Evolutionary conservation across 805 yeast genomes (phyloP).

Genomic region (Monosporozyma yasuniensis): DNA sequence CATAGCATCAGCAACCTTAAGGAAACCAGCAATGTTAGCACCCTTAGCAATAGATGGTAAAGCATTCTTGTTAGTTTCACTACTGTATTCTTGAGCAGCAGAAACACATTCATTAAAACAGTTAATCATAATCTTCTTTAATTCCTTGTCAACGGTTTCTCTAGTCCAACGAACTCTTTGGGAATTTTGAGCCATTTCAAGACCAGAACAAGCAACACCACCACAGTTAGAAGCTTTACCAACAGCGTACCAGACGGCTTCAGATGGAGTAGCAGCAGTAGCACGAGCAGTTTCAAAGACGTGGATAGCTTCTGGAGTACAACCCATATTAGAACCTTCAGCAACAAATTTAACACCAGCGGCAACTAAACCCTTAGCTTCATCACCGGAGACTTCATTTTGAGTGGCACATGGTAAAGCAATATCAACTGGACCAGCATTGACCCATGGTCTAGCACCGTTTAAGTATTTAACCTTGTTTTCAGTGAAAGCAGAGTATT

Average conservation of each 20-base stretch:
- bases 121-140: conserved; percentile 85
- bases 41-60: conserved; percentile 96
- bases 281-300: conserved; percentile 80
- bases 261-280: conserved; percentile 32
- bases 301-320: conserved; percentile 92
- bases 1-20: conserved; percentile 98
- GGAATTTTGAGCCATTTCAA: conserved; percentile 99
- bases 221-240: conserved; percentile 99
- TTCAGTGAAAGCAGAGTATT: conserved; percentile 49
- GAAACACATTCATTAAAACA: conserved; percentile 89
- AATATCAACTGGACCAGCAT: conserved; percentile 84
- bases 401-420: conserved; percentile 98
- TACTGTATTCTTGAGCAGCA: conserved; percentile 73
- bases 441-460: conserved; percentile 95
- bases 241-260: conserved; percentile 93
- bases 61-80: conserved; percentile 45
- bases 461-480: conserved; percentile 67
- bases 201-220: conserved; percentile 98
- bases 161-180: conserved; percentile 84
- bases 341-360: conserved; percentile 91
- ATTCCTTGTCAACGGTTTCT: conserved; percentile 86
- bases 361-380: conserved; percentile 88
- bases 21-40: conserved; percentile 98
- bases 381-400: conserved; percentile 94
- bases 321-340: conserved; percentile 99